A percentile compares a stretch with the other conserved stretches of the same genome.
phyloP scores from a whole-genome alignment of 306 rosid genomes.

The Dryas drummondii region DNA sequence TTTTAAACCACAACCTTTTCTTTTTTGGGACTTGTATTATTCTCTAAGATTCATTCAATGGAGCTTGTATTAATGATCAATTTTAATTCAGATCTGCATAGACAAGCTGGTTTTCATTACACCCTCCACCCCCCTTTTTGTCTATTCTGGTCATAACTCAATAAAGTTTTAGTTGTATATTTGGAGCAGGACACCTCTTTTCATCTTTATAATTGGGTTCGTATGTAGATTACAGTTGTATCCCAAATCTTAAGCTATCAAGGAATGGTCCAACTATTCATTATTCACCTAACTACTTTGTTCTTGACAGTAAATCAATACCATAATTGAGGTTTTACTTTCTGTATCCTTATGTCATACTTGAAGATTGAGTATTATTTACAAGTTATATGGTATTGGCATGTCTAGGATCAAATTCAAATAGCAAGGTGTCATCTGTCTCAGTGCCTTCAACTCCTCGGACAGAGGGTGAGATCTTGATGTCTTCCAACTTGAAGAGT shows the following conservation, averaged over 20 bases:
- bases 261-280: background rate
- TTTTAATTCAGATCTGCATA: background rate
- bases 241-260: background rate
- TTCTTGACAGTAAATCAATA: background rate
- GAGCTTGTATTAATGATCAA: background rate
- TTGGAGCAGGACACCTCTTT: too few relatives aligned
- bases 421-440: slow-evolving; percentile 50
- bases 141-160: too few relatives aligned
- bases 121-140: too few relatives aligned
- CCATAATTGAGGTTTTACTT: background rate
- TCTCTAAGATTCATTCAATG: slow-evolving; percentile 6
- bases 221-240: background rate
- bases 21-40: background rate
- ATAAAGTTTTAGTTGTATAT: too few relatives aligned
- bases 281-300: background rate
- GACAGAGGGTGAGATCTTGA: slow-evolving; percentile 89
- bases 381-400: slow-evolving; percentile 14
- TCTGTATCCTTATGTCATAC: background rate
- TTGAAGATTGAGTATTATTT: slow-evolving; percentile 3
- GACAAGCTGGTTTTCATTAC: background rate
- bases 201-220: too few relatives aligned
- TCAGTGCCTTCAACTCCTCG: slow-evolving; percentile 74
- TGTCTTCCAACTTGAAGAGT: slow-evolving; percentile 70
- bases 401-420: slow-evolving; percentile 51
- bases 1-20: background rate